Evolutionary conservation across 257 asterid genomes (phyloP), one percentile per base, ranked within the genome.

Genomic region (Linaria vulgaris): DNA sequence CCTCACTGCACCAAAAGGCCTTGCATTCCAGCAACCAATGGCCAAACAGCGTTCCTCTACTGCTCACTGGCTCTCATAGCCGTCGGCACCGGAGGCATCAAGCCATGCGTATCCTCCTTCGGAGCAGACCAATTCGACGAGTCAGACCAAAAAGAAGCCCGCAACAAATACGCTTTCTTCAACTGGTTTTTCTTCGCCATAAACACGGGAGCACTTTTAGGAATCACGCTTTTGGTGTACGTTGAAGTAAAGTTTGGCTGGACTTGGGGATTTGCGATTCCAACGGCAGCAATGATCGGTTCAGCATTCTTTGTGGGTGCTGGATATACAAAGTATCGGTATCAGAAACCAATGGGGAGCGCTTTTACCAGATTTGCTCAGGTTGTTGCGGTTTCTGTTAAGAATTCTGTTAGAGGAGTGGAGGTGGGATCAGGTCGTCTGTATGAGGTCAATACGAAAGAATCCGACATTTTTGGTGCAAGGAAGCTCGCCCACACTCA

Each of bases 101-200:
- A 88, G 82, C 91, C 95, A 1, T 88, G 96, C 57, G 92, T 85
- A 17, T 88, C 96, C 56, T 78, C 92, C 7, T 83, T 88, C 37
- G 92, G 92, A 0, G 96, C 96, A 0, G 95, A 88, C 46, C 95
- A 88, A 60, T 88, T 82, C 17, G 95, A 86, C 20, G 90, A 79
- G 9, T 56, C 83, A 0, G 92, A 84, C 13, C 19, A 56, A 8
- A 65, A 55, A 0, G 96, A 88, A 76, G 83, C 83, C 3, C 77
- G 60, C 14, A 84, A 79, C 55, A 88, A 88, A 12, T 88, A 82
- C 20, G 73, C 88, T 5, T 88, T 88, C 53, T 88, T 88, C 78
- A 88, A 88, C 49, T 88, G 96, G 96, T 88, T 86, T 69, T 88
- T 83, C 85, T 86, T 86, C 39, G 95, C 95, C 23, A 88, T 88